These are phyloP conservation scores for Suillus sp. DNA, from an alignment of 768 basidiomycete species.

Conservation along the genomic window DNA sequence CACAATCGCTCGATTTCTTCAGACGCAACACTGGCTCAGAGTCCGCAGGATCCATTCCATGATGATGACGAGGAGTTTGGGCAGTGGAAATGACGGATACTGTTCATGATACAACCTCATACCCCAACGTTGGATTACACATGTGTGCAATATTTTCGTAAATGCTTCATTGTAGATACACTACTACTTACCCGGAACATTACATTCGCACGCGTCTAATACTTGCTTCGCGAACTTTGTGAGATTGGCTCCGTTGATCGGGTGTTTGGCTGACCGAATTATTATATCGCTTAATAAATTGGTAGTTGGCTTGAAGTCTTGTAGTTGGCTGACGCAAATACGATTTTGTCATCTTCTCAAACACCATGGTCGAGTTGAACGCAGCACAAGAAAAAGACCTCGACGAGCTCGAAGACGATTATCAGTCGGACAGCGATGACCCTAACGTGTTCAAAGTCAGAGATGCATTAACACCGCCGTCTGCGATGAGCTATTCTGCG, in stretches of 20 bases:
- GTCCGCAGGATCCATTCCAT: slow-evolving; percentile 18
- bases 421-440: slow-evolving; percentile 43
- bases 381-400: slow-evolving; percentile 40
- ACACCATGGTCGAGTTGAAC: slow-evolving; percentile 21
- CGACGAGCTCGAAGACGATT: slow-evolving; percentile 50
- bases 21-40: slow-evolving; percentile 36
- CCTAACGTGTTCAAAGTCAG: slow-evolving; percentile 46
- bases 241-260: neutral
- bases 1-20: slow-evolving; percentile 39
- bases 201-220: slow-evolving; percentile 1
- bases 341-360: neutral
- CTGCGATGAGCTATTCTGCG: slow-evolving; percentile 45
- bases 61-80: slow-evolving; percentile 36
- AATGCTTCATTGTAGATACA: slow-evolving; percentile 4
- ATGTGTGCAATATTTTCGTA: neutral
- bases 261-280: neutral
- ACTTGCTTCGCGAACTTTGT: neutral
- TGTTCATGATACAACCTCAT: slow-evolving; percentile 7
- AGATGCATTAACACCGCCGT: slow-evolving; percentile 43
- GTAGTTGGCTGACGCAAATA: neutral
- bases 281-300: neutral
- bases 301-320: neutral
- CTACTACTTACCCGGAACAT: neutral
- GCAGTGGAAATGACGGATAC: slow-evolving; percentile 31
- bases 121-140: neutral